These are phyloP conservation scores for Penicillium sp. DNA, from an alignment of 2,329 filamentous ascomycete species.

Conservation along the genomic window DNA sequence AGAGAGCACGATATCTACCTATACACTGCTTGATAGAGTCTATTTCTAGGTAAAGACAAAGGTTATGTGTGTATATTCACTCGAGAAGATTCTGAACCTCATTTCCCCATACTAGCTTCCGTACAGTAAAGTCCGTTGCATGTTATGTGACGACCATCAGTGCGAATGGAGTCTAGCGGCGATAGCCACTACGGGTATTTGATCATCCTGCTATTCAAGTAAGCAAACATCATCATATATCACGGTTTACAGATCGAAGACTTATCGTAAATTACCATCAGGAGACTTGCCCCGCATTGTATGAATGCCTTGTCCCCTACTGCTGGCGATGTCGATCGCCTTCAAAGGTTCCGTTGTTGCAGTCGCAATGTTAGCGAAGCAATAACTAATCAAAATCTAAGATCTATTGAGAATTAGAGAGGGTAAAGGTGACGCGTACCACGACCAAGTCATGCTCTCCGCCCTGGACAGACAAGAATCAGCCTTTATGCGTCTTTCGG, in stretches of 20 bases:
- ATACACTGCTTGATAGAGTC: too few relatives aligned
- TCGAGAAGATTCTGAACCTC: too few relatives aligned
- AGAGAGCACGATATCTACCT: too few relatives aligned
- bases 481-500: conserved; percentile 19
- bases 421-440: conserved; percentile 14
- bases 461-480: conserved; percentile 4
- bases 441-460: conserved; percentile 16
- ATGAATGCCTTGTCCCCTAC: conserved; percentile 24
- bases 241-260: not conserved
- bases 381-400: conserved; percentile 15
- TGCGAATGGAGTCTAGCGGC: not conserved
- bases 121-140: not conserved
- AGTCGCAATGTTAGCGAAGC: conserved; percentile 27
- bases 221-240: too few relatives aligned
- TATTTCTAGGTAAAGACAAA: too few relatives aligned
- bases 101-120: not conserved
- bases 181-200: conserved; percentile 3
- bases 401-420: conserved; percentile 22
- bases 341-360: conserved; percentile 25
- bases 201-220: conserved; percentile 2
- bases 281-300: conserved; percentile 21
- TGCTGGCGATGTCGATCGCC: conserved; percentile 26
- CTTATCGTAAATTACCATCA: conserved; percentile 12
- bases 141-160: conserved; percentile 2
- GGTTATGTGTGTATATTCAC: too few relatives aligned